A percentile compares a stretch with the other conserved stretches of the same genome.
Conservation (phyloP, 495 filamentous ascomycete species). For the Parachaetomium inaequale region DNA sequence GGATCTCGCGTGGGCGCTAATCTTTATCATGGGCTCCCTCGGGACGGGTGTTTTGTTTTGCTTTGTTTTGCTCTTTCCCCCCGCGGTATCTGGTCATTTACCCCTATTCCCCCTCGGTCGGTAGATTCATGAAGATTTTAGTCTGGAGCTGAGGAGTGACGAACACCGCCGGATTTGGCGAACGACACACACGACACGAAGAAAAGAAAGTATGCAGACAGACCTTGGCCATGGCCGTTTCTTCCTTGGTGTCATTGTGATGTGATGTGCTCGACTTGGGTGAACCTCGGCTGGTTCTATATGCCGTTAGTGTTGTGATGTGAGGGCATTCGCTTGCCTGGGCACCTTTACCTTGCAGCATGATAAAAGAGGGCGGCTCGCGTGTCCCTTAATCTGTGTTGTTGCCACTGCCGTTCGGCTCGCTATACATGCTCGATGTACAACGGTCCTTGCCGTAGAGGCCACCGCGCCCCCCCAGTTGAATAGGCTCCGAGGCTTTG, state of each 20-base stretch:
- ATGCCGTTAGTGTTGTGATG: no score
- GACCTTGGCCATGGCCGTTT: background rate
- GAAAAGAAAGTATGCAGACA: conserved; percentile 1
- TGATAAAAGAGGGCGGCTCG: no score
- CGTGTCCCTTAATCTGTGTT: no score
- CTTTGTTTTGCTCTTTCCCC: background rate
- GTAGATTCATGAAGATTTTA: conserved; percentile 15
- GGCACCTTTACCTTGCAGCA: no score
- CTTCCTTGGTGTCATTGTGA: background rate
- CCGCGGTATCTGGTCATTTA: conserved; percentile 8
- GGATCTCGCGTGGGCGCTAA: background rate
- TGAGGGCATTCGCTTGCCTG: no score
- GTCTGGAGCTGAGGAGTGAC: conserved; percentile 11
- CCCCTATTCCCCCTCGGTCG: conserved; percentile 11
- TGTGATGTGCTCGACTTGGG: background rate
- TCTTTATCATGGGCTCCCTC: background rate
- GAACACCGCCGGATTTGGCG: conserved; percentile 4
- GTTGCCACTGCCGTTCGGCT: no score
- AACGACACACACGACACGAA: background rate
- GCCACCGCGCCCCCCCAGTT: no score
- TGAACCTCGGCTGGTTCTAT: no score
- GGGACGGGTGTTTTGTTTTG: conserved; percentile 1
- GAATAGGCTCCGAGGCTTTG: no score
- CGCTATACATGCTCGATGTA: no score
- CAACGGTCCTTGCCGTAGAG: no score